These are phyloP conservation scores for Apiotrichum sp. DNA, from an alignment of 1,284 basidiomycete species.

Conservation along the genomic window DNA sequence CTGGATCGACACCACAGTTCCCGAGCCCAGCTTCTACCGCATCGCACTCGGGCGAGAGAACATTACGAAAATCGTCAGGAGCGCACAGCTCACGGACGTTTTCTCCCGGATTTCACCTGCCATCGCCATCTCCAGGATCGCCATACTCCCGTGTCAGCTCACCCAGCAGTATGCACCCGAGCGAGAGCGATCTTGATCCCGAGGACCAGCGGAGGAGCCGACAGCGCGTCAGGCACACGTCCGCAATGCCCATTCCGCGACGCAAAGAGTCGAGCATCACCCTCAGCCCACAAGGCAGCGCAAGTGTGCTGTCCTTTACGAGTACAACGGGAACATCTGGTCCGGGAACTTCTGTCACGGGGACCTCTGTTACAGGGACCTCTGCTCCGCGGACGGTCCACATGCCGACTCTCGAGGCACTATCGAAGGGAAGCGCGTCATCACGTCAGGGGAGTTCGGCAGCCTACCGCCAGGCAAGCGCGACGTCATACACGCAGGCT, in stretches of 20 bases:
- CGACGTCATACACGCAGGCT: neutral
- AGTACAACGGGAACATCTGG: neutral
- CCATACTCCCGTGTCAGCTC: constrained; percentile 20
- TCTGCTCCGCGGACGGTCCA: neutral
- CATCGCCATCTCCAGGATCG: constrained; percentile 34
- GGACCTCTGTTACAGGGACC: too few relatives aligned
- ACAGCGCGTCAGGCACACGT: constrained; percentile 21
- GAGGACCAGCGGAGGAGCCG: neutral
- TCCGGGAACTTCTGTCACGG: too few relatives aligned
- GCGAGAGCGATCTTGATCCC: constrained; percentile 27
- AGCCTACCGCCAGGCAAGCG: neutral
- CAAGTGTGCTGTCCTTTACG: neutral
- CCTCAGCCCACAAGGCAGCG: neutral
- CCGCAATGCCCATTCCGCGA: constrained; percentile 22
- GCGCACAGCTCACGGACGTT: constrained; percentile 19
- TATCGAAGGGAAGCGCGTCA: neutral
- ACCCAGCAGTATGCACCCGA: neutral
- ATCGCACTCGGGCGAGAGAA: neutral
- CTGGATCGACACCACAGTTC: neutral
- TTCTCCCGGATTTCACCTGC: constrained; percentile 39
- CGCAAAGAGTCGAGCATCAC: neutral
- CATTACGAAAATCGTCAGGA: neutral
- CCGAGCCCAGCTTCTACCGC: neutral
- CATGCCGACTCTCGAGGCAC: constrained; percentile 3
- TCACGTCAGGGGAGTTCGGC: too few relatives aligned